Base-by-base conservation (phyloP, 768 basidiomycete genomes). In the Suillus paluster region DNA sequence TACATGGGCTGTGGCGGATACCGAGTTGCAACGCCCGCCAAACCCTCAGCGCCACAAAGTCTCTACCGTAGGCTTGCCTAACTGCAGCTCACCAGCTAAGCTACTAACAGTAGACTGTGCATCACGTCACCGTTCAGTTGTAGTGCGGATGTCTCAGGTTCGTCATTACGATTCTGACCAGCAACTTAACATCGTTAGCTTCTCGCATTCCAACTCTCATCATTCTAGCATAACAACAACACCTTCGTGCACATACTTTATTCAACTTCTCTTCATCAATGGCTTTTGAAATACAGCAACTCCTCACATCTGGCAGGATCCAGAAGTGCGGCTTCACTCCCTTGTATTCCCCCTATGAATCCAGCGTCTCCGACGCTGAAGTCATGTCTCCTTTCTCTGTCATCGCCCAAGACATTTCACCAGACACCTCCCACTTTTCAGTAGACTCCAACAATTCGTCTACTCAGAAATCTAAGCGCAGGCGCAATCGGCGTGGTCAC, bases 41-140 rank as follows among this genome's bases (percentile, higher is more conserved):
- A n/a, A n/a, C n/a, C n/a, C n/a, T n/a, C n/a, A n/a, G n/a, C n/a
- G n/a, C n/a, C n/a, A n/a, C n/a, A n/a, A n/a, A n/a, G 4, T n/a
- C n/a, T n/a, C n/a, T n/a, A n/a, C n/a, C n/a, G n/a, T n/a, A n/a
- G 80, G 79, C 30, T 30, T 30, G 79, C 9, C 64, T 23, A 48
- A 7, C 7, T 48, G 17, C 49, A 11, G 19, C 30, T 11, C 27
- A 33, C 19, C 4, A 50, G 11, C 19, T 33, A 30, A 50, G 19
- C 19, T 50, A 1, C 11, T n/a, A 6, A 19, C 5, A 19, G 48
- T 19, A 19, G 49, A 50, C 27, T 19, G 6, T 50, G 49, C 27
- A 50, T n/a, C 10, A 38, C 6, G n/a, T 30, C 6, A 30, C 30
- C 6, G 30, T 38, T 38, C 5, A 7, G 27, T 10, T 50, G 33